Conservation (phyloP, 2,329 filamentous ascomycete genomes). For the Sarocladium brachiariae region DNA sequence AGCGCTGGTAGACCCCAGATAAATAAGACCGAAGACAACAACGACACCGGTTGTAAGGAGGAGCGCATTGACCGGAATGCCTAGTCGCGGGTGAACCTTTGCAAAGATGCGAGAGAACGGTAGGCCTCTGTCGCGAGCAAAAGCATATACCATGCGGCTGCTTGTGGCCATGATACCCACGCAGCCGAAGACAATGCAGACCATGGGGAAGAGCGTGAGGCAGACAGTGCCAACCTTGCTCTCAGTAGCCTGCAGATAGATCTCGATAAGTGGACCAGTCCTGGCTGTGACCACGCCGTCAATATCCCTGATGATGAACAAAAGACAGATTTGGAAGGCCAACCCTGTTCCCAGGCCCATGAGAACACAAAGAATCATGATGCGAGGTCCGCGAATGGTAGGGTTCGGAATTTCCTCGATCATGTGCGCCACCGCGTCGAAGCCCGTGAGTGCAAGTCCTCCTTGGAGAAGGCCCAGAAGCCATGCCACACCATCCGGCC, state of each 20-base stretch:
- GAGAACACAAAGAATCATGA: constrained; percentile 45
- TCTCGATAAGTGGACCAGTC: constrained; percentile 41
- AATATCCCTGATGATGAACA: constrained; percentile 43
- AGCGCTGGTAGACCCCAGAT: constrained; percentile 55
- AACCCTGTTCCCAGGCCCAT: constrained; percentile 42
- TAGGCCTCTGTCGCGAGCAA: constrained; percentile 30
- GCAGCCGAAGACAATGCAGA: constrained; percentile 44
- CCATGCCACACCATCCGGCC: constrained; percentile 49
- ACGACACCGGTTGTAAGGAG: constrained; percentile 26
- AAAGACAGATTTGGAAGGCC: constrained; percentile 44
- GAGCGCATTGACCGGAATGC: constrained; percentile 43
- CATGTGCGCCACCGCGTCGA: constrained; percentile 53
- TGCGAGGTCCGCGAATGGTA: constrained; percentile 40
- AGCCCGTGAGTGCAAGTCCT: constrained; percentile 38
- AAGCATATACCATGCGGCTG: constrained; percentile 47
- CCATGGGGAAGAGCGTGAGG: constrained; percentile 47
- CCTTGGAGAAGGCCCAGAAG: constrained; percentile 48
- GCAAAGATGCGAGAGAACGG: constrained; percentile 39
- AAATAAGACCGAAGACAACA: constrained; percentile 55
- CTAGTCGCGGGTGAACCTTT: constrained; percentile 37
- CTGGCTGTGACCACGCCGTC: constrained; percentile 31
- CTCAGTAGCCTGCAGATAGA: constrained; percentile 31
- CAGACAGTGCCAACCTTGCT: constrained; percentile 35
- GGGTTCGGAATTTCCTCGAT: constrained; percentile 50
- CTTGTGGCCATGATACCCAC: constrained; percentile 43